phyloP scores from a whole-genome alignment of 768 basidiomycete genomes.

The Roridomyces roridus region DNA sequence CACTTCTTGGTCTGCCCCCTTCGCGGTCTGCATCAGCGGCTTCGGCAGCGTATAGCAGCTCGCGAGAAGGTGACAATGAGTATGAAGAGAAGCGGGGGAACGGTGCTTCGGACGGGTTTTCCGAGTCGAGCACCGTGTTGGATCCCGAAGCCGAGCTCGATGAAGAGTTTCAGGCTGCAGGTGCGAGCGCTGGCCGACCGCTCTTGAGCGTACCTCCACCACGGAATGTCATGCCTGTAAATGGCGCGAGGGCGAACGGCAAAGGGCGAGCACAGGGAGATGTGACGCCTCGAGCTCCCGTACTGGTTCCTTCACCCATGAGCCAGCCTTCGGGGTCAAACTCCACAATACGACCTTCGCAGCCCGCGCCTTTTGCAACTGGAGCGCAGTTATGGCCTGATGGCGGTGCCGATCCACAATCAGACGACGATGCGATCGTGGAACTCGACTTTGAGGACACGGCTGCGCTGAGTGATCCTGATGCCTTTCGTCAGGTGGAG shows the following conservation, averaged over 20 bases:
- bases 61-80: conserved; percentile 67
- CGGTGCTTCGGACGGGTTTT: conserved; percentile 40
- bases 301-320: conserved; percentile 13
- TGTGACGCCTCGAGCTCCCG: conserved; percentile 66
- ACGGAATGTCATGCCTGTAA: conserved; percentile 1
- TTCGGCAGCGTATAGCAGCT: conserved; percentile 44
- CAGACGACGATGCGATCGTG: conserved; percentile 65
- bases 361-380: conserved; percentile 59
- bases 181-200: conserved; percentile 39
- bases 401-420: conserved; percentile 39
- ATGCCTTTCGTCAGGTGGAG: conserved; percentile 52
- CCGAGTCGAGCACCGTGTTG: conserved; percentile 49
- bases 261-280: conserved; percentile 50
- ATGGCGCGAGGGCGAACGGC: conserved; percentile 16
- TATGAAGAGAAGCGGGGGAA: conserved; percentile 38
- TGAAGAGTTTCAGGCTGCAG: conserved; percentile 34
- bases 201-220: conserved; percentile 31
- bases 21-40: conserved; percentile 48
- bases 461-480: conserved; percentile 72
- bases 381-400: conserved; percentile 74
- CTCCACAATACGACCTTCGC: conserved; percentile 7
- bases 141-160: conserved; percentile 41
- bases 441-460: conserved; percentile 81
- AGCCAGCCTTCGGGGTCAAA: not conserved
- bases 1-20: conserved; percentile 62